Evolutionary conservation across 441 rosid genomes (phyloP), one percentile per base, ranked within the genome.

Genomic region (Lepidium campestre): DNA sequence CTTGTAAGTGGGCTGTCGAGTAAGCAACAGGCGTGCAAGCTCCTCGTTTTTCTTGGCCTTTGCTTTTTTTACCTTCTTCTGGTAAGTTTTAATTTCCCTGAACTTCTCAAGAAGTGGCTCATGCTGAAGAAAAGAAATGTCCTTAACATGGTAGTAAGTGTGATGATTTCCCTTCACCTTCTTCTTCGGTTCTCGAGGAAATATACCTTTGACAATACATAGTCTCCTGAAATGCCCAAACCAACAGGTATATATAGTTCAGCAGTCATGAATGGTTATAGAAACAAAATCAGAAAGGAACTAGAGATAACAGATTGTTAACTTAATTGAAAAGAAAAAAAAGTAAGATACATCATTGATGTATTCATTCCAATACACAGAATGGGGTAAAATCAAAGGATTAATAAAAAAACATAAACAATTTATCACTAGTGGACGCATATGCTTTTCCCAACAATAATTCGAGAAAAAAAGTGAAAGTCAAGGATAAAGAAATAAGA

Each of bases 111-210:
- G 91, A 56, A 89, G 74, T 0, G 96, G 96, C 42, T 94, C 97
- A 10, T 89, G 92, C 49, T 78, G 89, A 78, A 91, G 83, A 79
- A 83, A 91, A 14, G 84, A 47, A 76, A 91, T 79, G 78, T 93
- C 99, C 83, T 91, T 93, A 27, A 83, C 81, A 77, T 93, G 97
- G 72, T 91, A 93, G 70, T 93, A 93, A 17, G 99, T 91, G 68
- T 91, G 96, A 65, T 91, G 90, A 77, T 84, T 89, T 68, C 97
- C 99, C 31, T 79, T 89, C 60, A 91, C 83, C 80, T 91, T 93
- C 86, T 89, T 93, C 81, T 87, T 93, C 0, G 96, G 97, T 65
- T 93, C 96, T 54, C 92, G 79, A 1, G 97, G 97, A 42, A 89
- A 91, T 56, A 91, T 81, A 32, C 93, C 97, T 81, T 87, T 91